Evolutionary conservation across 2,329 filamentous ascomycete species (phyloP), one percentile per base, ranked within the genome.

Genomic region (Macrophomina tecta): DNA sequence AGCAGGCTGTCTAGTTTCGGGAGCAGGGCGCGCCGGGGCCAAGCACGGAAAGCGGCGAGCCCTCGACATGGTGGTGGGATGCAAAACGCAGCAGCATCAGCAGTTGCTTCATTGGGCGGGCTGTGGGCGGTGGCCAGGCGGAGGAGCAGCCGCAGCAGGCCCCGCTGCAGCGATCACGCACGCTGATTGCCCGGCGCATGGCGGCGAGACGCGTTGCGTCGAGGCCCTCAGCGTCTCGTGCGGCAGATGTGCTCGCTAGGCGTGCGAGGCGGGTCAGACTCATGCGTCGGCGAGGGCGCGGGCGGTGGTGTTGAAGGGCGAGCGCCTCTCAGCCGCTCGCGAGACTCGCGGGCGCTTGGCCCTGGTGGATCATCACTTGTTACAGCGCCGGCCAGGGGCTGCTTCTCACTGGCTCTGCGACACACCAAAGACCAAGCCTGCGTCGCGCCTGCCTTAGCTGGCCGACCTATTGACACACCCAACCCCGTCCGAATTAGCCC

Each of bases 91-190:
- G 40, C 58, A 62, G 42, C 23, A 30, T 40, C 45, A 49, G 58
- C 45, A 62, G 45, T n/a, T 16, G 58, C 58, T 40, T 62, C 58
- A 62, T 62, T 62, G 58, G 58, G 14, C n/a, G 58, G 8, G 58
- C 45, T 12, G 30, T n/a, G 42, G 42, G 30, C 16, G 40, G 23
- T 11, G 58, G 58, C 42, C 58, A 49, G 45, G 58, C 58, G 45
- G 58, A 38, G 42, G 58, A 36, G 42, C 18, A 16, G 58, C 30
- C 58, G 58, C 30, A 8, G 58, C 58, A 49, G 42, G n/a, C 40
- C 7, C 40, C 42, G 56, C 40, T 30, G 56, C 2, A 28, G 42
- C 56, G 56, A 62, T 62, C 32, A 62, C 32, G 58, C 58, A 48
- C n/a, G 58, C 58, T n/a, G 42, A 38, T 49, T 62, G 58, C 58